Percentiles rank a stretch among this genome's conserved stretches.
phyloP scores from a whole-genome alignment of 202 grass and related monocot species.

The Carex arenaria region DNA sequence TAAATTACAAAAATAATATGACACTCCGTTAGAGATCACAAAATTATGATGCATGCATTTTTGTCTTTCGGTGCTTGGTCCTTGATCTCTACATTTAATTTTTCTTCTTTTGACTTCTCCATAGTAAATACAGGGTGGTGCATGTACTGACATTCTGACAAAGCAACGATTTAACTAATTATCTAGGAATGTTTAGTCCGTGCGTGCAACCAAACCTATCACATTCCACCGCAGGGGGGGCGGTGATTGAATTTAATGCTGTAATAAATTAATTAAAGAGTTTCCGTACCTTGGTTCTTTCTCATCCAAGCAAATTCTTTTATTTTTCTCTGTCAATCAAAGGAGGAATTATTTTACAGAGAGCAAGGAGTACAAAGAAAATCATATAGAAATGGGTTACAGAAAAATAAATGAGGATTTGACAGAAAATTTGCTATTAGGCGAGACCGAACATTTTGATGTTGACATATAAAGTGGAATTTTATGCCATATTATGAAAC shows the following conservation, averaged over 20 bases:
- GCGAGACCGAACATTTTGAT: too few relatives aligned
- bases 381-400: too few relatives aligned
- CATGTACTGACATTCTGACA: not conserved
- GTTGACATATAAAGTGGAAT: too few relatives aligned
- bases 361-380: too few relatives aligned
- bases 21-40: not conserved
- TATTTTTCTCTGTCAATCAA: too few relatives aligned
- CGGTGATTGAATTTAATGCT: not conserved
- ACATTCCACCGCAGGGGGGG: not conserved
- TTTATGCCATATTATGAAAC: too few relatives aligned
- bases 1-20: conserved; percentile 1
- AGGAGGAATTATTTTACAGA: too few relatives aligned
- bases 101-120: not conserved
- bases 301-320: not conserved
- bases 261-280: not conserved
- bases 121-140: not conserved
- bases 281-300: not conserved
- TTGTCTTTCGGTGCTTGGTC: not conserved
- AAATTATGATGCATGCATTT: not conserved
- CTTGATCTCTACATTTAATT: not conserved
- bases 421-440: too few relatives aligned
- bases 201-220: not conserved
- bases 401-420: too few relatives aligned
- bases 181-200: not conserved
- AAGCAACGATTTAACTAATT: not conserved